Evolutionary conservation across 768 basidiomycete species (phyloP).

Genomic region (Kwoniella newhampshirensis): DNA sequence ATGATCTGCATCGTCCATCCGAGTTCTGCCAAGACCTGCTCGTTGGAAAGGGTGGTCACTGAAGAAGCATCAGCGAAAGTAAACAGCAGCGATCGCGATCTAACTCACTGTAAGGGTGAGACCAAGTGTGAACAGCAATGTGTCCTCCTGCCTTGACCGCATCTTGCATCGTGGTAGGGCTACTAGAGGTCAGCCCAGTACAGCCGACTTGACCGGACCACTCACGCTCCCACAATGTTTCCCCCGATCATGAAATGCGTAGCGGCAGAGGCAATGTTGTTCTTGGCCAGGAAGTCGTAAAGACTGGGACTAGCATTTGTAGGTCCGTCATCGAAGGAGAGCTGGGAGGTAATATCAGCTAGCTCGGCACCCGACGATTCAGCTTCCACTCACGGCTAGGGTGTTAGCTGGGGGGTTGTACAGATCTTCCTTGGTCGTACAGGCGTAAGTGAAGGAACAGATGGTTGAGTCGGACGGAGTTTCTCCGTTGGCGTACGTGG

Average conservation of each 20-base stretch:
- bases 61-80: constrained; percentile 1
- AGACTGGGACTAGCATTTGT: constrained; percentile 55
- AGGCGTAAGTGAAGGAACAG: constrained; percentile 77
- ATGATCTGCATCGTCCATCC: constrained; percentile 81
- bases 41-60: constrained; percentile 60
- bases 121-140: constrained; percentile 54
- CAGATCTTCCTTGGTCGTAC: constrained; percentile 63
- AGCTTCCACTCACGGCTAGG: constrained; percentile 55
- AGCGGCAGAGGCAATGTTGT: constrained; percentile 59
- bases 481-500: constrained; percentile 48
- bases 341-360: constrained; percentile 7
- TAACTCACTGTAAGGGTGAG: constrained; percentile 52
- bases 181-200: not conserved
- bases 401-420: constrained; percentile 74
- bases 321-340: constrained; percentile 52
- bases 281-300: constrained; percentile 65
- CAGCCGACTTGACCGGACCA: not conserved
- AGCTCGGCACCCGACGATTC: not conserved
- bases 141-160: constrained; percentile 57
- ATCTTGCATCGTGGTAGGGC: constrained; percentile 60
- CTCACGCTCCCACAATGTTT: constrained; percentile 63
- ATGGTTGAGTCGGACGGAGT: constrained; percentile 57
- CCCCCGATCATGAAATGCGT: constrained; percentile 90
- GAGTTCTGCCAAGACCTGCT: constrained; percentile 69
- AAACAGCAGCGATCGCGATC: not conserved